Conservation (phyloP, 805 yeast species). For the Candida sithepensis region DNA sequence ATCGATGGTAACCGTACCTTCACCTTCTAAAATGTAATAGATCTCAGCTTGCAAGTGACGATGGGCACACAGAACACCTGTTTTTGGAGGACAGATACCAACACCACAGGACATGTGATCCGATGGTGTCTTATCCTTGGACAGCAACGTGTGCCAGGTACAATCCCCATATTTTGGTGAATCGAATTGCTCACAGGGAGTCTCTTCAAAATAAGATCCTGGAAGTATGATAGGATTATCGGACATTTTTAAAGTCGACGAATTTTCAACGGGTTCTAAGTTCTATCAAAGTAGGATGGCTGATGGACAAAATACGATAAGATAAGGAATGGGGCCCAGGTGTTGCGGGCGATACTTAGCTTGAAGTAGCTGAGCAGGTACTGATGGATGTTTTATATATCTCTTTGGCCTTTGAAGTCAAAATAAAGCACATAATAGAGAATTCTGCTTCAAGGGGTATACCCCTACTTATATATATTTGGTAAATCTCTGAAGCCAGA, state of each 20-base stretch:
- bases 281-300: no score
- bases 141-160: constrained; percentile 2
- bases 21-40: constrained; percentile 1
- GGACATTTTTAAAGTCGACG: not conserved
- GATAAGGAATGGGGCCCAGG: no score
- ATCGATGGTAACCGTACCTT: not conserved
- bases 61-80: constrained; percentile 1
- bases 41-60: constrained; percentile 1
- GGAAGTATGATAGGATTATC: not conserved
- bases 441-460: no score
- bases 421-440: no score
- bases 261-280: no score
- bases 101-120: not conserved
- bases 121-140: constrained; percentile 1
- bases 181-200: not conserved
- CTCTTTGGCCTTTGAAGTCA: no score
- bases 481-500: no score
- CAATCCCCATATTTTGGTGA: not conserved
- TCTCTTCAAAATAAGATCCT: not conserved
- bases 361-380: no score
- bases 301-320: no score
- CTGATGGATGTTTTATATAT: no score
- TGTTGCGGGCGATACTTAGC: no score
- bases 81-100: not conserved
- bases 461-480: no score